Percentiles rank a stretch among this genome's conserved stretches.
Conservation (phyloP, 176 grass and related monocot genomes). For the Oryza australiensis region DNA sequence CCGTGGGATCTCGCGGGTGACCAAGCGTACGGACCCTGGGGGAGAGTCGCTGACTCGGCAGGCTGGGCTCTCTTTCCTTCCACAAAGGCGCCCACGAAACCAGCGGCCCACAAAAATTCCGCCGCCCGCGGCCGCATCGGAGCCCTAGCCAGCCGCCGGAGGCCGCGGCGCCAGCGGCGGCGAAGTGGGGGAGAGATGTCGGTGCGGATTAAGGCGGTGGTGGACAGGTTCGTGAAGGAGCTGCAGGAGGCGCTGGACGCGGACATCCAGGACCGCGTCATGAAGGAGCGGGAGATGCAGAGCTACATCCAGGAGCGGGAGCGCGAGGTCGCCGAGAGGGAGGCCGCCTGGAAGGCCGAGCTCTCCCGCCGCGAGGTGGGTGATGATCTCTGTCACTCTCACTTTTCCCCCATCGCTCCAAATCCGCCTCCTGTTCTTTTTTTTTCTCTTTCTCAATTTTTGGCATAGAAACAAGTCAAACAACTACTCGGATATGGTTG, state of each 20-base stretch:
- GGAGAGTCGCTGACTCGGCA: neutral
- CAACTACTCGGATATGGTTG: neutral
- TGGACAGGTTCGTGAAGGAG: constrained; percentile 97
- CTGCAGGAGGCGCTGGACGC: constrained; percentile 92
- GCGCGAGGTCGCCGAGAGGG: constrained; percentile 95
- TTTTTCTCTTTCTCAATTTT: neutral
- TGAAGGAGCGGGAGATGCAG: constrained; percentile 99
- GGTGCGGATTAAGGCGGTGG: constrained; percentile 93
- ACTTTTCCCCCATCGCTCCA: neutral
- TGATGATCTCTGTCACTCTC: neutral
- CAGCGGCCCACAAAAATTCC: constrained; percentile 26
- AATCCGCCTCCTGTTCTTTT: neutral
- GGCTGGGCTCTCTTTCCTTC: constrained; percentile 19
- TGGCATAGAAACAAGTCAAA: neutral
- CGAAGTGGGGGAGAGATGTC: constrained; percentile 54
- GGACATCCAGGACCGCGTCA: constrained; percentile 96
- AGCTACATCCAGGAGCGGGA: constrained; percentile 99
- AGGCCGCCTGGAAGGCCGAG: constrained; percentile 97
- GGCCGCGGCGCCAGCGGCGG: neutral
- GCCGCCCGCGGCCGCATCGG: constrained; percentile 27
- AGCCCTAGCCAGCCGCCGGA: constrained; percentile 37
- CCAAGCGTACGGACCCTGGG: neutral
- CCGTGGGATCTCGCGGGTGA: neutral
- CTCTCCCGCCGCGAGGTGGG: constrained; percentile 98
- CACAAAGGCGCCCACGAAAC: neutral